phyloP scores from a whole-genome alignment of 164 flowering plant genomes.

The Dillenia suffruticosa region DNA sequence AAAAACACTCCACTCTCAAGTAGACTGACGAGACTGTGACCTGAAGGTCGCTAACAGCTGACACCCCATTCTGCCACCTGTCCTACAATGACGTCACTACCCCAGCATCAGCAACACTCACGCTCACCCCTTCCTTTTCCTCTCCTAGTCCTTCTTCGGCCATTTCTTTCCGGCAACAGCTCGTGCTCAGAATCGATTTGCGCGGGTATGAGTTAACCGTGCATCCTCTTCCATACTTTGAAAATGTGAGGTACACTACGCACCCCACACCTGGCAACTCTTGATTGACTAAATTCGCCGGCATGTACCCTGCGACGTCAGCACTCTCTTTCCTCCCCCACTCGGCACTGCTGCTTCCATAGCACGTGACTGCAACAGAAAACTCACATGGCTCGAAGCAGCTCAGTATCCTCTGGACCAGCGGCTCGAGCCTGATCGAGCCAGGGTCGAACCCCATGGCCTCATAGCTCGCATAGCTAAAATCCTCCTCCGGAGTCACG shows the following conservation, averaged over 20 bases:
- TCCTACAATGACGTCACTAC: no score
- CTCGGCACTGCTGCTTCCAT: constrained; percentile 2
- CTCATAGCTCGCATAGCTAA: constrained; percentile 85
- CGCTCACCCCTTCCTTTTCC: constrained; percentile 8
- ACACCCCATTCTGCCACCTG: no score
- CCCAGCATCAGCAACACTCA: background rate
- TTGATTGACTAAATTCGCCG: constrained; percentile 29
- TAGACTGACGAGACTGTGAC: no score
- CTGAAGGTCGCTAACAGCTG: no score
- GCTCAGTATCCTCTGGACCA: constrained; percentile 42
- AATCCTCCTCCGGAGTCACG: constrained; percentile 84
- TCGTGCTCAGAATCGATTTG: constrained; percentile 9
- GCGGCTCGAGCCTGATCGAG: constrained; percentile 15
- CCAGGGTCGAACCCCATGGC: constrained; percentile 43
- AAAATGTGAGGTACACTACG: constrained; percentile 34
- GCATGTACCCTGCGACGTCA: constrained; percentile 34
- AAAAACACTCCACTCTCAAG: no score
- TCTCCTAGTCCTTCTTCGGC: background rate
- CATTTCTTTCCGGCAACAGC: constrained; percentile 24
- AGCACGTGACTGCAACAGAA: constrained; percentile 45
- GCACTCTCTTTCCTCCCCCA: constrained; percentile 33
- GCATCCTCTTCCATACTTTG: constrained; percentile 3
- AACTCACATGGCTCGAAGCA: constrained; percentile 62
- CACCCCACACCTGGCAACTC: constrained; percentile 39
- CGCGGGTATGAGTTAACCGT: constrained; percentile 15